A percentile compares a stretch with the other conserved stretches of the same genome.
These are phyloP conservation scores for Bipolaris bicolor DNA, from an alignment of 2,329 filamentous ascomycete genomes.

Conservation along the genomic window DNA sequence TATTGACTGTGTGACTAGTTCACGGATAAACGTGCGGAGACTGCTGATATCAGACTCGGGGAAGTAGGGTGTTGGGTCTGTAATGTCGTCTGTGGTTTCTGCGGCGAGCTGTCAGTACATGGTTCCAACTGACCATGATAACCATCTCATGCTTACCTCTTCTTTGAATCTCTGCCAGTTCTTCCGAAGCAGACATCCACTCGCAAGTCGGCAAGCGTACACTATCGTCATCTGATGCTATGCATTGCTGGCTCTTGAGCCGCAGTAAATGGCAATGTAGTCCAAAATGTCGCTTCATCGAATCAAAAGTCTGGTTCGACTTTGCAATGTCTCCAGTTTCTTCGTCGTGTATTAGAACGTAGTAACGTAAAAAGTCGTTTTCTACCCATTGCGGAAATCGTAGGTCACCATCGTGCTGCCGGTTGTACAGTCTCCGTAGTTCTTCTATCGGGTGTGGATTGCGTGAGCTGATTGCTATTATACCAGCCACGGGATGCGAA, in stretches of 20 bases:
- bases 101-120: conserved; percentile 14
- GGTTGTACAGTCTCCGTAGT: conserved; percentile 79
- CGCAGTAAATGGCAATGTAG: conserved; percentile 92
- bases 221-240: conserved; percentile 90
- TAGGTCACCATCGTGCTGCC: conserved; percentile 78
- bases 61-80: conserved; percentile 76
- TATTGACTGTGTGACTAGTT: conserved; percentile 94
- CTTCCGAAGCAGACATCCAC: conserved; percentile 88
- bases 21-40: conserved; percentile 86
- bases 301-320: conserved; percentile 89
- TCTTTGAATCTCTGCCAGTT: conserved; percentile 74
- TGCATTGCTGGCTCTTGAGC: conserved; percentile 81
- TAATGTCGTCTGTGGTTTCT: conserved; percentile 72
- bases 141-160: conserved; percentile 55
- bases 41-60: conserved; percentile 92
- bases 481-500: conserved; percentile 88
- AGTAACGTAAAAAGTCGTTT: conserved; percentile 91
- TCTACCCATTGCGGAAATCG: conserved; percentile 85
- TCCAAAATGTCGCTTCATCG: conserved; percentile 99
- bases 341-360: conserved; percentile 95
- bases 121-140: not conserved
- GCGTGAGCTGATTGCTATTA: conserved; percentile 93
- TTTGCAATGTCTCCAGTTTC: conserved; percentile 91
- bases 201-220: conserved; percentile 79
- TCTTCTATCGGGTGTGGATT: conserved; percentile 85